Percentiles rank a stretch among this genome's conserved stretches.
These are phyloP conservation scores for Paracoccidioides lutzii DNA, from an alignment of 2,329 filamentous ascomycete species.

Conservation along the genomic window DNA sequence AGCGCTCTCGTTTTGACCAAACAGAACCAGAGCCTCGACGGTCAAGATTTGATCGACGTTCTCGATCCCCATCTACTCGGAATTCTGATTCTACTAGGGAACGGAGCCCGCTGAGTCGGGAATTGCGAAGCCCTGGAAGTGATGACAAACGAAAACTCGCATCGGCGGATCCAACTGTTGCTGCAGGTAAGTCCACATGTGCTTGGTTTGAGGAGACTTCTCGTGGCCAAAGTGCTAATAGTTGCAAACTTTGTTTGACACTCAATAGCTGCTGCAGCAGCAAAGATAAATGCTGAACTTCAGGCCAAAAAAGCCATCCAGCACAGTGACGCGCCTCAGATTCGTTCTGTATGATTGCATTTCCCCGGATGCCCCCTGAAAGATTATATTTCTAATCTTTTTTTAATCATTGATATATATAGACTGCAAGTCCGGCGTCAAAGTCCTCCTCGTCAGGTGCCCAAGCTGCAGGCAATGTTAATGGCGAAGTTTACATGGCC, in stretches of 20 bases:
- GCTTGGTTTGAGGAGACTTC: neutral
- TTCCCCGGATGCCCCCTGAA: neutral
- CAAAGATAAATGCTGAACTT: constrained; percentile 70
- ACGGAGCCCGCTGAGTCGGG: constrained; percentile 60
- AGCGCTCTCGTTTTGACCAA: constrained; percentile 90
- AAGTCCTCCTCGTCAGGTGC: constrained; percentile 43
- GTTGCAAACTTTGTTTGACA: constrained; percentile 11
- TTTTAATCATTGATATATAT: constrained; percentile 10
- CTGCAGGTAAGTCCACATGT: constrained; percentile 42
- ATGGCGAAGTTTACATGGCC: constrained; percentile 82
- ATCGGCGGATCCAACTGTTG: constrained; percentile 61
- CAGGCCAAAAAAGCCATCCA: constrained; percentile 81
- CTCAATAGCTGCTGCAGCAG: constrained; percentile 65
- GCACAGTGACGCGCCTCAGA: constrained; percentile 77
- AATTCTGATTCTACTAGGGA: constrained; percentile 60
- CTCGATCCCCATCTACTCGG: constrained; percentile 61
- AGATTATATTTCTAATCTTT: neutral
- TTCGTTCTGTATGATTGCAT: constrained; percentile 44
- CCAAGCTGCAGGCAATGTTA: constrained; percentile 48
- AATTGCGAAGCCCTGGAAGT: constrained; percentile 36
- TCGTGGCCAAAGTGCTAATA: neutral
- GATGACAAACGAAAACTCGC: constrained; percentile 29
- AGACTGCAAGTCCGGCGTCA: constrained; percentile 38
- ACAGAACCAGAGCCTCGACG: constrained; percentile 68
- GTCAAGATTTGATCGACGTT: constrained; percentile 84